phyloP scores from a whole-genome alignment of 148 eudicot genomes.

The Vaccinium myrtillus region DNA sequence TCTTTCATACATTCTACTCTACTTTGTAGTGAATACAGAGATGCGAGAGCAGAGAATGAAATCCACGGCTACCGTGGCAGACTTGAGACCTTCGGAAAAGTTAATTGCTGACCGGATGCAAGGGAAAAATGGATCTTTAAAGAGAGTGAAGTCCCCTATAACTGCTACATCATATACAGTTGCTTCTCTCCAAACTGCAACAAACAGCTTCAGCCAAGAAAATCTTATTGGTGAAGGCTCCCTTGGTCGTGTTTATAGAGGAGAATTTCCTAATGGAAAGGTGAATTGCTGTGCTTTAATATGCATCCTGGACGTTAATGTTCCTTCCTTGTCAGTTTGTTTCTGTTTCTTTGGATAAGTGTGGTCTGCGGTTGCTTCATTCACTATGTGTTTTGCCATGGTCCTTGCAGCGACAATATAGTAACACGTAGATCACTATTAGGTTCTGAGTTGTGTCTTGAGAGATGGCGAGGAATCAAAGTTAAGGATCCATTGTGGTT shows the following conservation, averaged over 20 bases:
- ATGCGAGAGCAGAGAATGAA: constrained; percentile 74
- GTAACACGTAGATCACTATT: neutral
- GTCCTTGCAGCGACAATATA: neutral
- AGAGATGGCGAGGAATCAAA: neutral
- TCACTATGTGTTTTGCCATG: neutral
- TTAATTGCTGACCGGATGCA: constrained; percentile 51
- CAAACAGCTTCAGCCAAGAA: constrained; percentile 96
- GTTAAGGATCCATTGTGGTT: constrained; percentile 10
- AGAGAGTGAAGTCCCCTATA: constrained; percentile 72
- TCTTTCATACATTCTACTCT: constrained; percentile 16
- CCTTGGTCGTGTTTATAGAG: constrained; percentile 96
- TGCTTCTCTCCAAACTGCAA: constrained; percentile 88
- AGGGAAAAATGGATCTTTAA: constrained; percentile 74
- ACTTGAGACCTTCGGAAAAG: constrained; percentile 70
- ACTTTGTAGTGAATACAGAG: constrained; percentile 45
- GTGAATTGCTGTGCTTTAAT: constrained; percentile 33
- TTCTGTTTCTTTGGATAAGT: neutral
- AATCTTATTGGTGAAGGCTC: constrained; percentile 95
- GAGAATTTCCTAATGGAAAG: constrained; percentile 94
- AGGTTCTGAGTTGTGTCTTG: neutral
- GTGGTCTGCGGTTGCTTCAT: neutral
- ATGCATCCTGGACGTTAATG: neutral
- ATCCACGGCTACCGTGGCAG: constrained; percentile 51
- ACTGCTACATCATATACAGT: constrained; percentile 87
- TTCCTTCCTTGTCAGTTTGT: neutral